Evolutionary conservation across 2,329 filamentous ascomycete genomes (phyloP).

Genomic region (Arthroderma uncinatum): DNA sequence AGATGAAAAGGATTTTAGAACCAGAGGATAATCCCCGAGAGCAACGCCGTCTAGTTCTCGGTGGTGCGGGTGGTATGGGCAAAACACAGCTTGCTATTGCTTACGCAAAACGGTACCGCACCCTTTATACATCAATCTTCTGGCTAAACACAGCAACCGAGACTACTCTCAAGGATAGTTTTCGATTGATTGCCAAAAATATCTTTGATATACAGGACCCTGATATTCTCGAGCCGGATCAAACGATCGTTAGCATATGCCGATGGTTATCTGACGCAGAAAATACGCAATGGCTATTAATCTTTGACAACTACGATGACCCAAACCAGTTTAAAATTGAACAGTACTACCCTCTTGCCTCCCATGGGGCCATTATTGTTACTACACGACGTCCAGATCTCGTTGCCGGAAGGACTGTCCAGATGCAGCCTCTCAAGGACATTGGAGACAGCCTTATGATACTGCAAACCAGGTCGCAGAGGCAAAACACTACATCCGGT

Average conservation of each 20-base stretch:
- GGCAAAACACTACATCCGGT: not conserved
- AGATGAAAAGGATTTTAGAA: not conserved
- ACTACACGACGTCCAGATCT: slow-evolving; percentile 17
- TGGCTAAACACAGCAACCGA: slow-evolving; percentile 19
- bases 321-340: slow-evolving; percentile 9
- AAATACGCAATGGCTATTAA: slow-evolving; percentile 21
- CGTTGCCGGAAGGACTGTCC: not conserved
- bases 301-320: slow-evolving; percentile 24
- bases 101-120: slow-evolving; percentile 17
- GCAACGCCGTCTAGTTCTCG: not conserved
- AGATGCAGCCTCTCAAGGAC: not conserved
- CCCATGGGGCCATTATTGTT: slow-evolving; percentile 36
- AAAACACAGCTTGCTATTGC: slow-evolving; percentile 20
- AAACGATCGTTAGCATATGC: not conserved
- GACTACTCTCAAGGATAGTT: slow-evolving; percentile 8
- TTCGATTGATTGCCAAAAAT: not conserved
- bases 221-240: not conserved
- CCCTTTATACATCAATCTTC: slow-evolving; percentile 19
- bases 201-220: not conserved
- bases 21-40: not conserved
- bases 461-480: not conserved
- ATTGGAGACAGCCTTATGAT: not conserved
- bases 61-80: slow-evolving; percentile 18
- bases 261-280: slow-evolving; percentile 11
- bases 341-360: slow-evolving; percentile 21